A percentile compares a stretch with the other conserved stretches of the same genome.
These are phyloP conservation scores for Aspergillus sergii DNA, from an alignment of 2,329 filamentous ascomycete genomes.

Conservation along the genomic window DNA sequence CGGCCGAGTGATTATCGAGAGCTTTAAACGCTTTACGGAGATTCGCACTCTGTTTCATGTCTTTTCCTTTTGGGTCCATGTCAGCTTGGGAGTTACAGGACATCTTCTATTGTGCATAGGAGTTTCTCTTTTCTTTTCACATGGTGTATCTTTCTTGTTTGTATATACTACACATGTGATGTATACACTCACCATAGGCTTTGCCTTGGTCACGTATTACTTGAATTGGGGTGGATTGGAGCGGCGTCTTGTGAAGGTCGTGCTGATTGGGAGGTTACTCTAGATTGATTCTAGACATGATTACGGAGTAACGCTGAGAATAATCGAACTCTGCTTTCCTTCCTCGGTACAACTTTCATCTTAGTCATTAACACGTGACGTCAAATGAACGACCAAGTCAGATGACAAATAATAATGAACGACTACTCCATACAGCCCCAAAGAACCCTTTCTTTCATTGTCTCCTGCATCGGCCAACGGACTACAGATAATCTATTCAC, in stretches of 20 bases:
- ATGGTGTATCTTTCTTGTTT: not conserved
- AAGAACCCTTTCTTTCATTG: not conserved
- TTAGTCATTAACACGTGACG: not conserved
- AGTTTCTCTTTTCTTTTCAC: not conserved
- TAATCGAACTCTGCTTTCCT: no score
- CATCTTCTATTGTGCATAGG: not conserved
- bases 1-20: conserved; percentile 91
- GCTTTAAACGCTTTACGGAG: conserved; percentile 51
- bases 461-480: not conserved
- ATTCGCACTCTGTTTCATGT: not conserved
- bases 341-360: no score
- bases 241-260: not conserved
- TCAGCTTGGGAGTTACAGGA: not conserved
- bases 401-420: not conserved
- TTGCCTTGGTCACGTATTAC: not conserved
- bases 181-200: not conserved
- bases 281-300: not conserved
- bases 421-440: not conserved
- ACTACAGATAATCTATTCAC: not conserved
- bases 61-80: not conserved
- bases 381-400: not conserved
- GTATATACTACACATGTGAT: not conserved
- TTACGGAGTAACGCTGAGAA: not conserved
- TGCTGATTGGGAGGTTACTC: not conserved
- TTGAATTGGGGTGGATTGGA: not conserved